These are phyloP conservation scores for Wickerhamomyces rabaulensis DNA, from an alignment of 805 yeast genomes.

Conservation along the genomic window DNA sequence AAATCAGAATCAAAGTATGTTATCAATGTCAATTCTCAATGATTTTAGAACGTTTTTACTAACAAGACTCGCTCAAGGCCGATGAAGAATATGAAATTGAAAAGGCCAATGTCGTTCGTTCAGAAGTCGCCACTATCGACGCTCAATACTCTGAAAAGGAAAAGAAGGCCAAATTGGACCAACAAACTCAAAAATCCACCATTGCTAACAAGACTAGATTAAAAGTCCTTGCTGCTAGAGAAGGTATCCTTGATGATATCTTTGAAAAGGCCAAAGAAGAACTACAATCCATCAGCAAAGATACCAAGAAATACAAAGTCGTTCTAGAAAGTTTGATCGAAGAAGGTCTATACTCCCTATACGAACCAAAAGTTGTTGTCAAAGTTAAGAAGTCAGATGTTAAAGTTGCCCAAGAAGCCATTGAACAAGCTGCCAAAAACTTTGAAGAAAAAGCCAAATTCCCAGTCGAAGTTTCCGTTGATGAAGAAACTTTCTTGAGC, in stretches of 20 bases:
- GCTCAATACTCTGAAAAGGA: slow-evolving; percentile 70
- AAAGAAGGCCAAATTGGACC: slow-evolving; percentile 88
- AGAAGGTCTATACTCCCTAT: slow-evolving; percentile 66
- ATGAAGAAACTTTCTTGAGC: slow-evolving; percentile 52
- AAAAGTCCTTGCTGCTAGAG: slow-evolving; percentile 82
- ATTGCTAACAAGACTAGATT: slow-evolving; percentile 94
- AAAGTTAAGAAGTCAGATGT: slow-evolving; percentile 66
- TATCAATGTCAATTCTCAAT: background rate
- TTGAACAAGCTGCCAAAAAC: slow-evolving; percentile 53
- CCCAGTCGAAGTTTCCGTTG: slow-evolving; percentile 49
- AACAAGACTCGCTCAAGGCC: slow-evolving; percentile 37
- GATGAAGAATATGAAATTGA: slow-evolving; percentile 99
- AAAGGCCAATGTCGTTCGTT: slow-evolving; percentile 89
- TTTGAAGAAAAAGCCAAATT: slow-evolving; percentile 60
- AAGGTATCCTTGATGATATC: slow-evolving; percentile 68
- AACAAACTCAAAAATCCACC: slow-evolving; percentile 93
- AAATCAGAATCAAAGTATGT: slow-evolving; percentile 71
- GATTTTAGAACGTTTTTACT: background rate
- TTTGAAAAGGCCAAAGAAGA: slow-evolving; percentile 64
- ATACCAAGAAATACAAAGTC: slow-evolving; percentile 56
- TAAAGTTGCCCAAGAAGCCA: slow-evolving; percentile 47
- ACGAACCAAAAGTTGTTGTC: slow-evolving; percentile 65
- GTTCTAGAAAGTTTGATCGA: slow-evolving; percentile 73
- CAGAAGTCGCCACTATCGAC: slow-evolving; percentile 88
- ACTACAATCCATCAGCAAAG: slow-evolving; percentile 52